These are phyloP conservation scores for Bryopsis sp. DNA, from an alignment of 139 green algal species.

Conservation along the genomic window DNA sequence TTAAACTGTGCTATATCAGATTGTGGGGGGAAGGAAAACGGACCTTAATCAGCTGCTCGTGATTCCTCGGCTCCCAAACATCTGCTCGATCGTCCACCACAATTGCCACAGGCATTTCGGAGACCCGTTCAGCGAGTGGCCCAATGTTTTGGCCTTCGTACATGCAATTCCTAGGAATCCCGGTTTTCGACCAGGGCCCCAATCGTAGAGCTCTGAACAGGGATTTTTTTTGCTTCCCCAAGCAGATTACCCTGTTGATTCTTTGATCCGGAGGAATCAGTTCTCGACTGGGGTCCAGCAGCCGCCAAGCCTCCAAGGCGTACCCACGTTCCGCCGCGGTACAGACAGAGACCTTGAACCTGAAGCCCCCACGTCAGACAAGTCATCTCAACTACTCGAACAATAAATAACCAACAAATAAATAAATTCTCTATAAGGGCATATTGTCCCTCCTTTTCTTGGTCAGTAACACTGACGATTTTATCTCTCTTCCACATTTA, in stretches of 20 bases:
- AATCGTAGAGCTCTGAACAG: constrained; percentile 6
- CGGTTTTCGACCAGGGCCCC: neutral
- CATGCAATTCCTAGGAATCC: neutral
- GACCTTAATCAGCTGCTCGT: constrained; percentile 58
- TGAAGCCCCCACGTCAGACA: too few relatives aligned
- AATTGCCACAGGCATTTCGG: constrained; percentile 57
- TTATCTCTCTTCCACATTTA: too few relatives aligned
- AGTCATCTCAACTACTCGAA: too few relatives aligned
- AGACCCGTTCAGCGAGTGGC: constrained; percentile 7
- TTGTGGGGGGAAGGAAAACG: too few relatives aligned
- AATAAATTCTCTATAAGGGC: too few relatives aligned
- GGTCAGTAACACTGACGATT: too few relatives aligned
- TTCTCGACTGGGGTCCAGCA: constrained; percentile 51
- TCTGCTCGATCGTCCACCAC: constrained; percentile 75
- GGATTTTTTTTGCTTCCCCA: constrained; percentile 17
- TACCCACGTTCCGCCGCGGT: constrained; percentile 74
- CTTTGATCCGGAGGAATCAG: constrained; percentile 50
- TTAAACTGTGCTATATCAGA: neutral
- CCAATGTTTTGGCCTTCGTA: neutral
- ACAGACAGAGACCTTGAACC: constrained; percentile 75
- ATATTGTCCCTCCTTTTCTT: too few relatives aligned
- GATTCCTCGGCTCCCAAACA: constrained; percentile 59
- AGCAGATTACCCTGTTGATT: neutral
- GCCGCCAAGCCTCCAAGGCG: constrained; percentile 73
- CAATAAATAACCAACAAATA: too few relatives aligned